Percentiles rank a stretch among this genome's conserved stretches.
Conservation (phyloP, 352 stramenopile genomes). For the Saprolegnia parasitica region DNA sequence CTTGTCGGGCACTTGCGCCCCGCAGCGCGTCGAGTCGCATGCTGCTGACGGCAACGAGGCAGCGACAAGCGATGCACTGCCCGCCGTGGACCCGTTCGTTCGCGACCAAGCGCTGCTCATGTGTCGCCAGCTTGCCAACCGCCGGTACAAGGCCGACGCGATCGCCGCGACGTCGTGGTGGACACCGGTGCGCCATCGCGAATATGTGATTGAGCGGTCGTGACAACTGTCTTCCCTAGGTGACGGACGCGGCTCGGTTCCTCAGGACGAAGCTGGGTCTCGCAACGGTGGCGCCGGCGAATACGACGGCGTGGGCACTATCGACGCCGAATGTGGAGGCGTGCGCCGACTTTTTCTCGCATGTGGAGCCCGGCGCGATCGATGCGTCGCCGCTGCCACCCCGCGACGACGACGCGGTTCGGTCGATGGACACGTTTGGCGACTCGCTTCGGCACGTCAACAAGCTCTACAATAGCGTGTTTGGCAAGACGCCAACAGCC, state of each 20-base stretch:
- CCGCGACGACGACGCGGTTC: slow-evolving; percentile 30
- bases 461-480: slow-evolving; percentile 85
- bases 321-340: slow-evolving; percentile 11
- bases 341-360: slow-evolving; percentile 17
- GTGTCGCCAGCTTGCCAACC: slow-evolving; percentile 14
- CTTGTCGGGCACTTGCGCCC: neutral
- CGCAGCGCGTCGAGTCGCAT: neutral
- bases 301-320: neutral
- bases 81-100: slow-evolving; percentile 5
- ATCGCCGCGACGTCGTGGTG: slow-evolving; percentile 12
- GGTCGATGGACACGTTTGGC: slow-evolving; percentile 88
- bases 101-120: slow-evolving; percentile 22
- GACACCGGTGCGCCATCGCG: neutral
- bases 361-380: neutral
- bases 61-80: neutral
- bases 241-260: neutral
- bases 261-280: neutral
- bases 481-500: slow-evolving; percentile 59
- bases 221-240: neutral
- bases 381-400: slow-evolving; percentile 18
- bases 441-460: slow-evolving; percentile 91
- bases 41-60: neutral
- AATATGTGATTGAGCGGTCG: neutral
- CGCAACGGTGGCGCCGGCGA: neutral
- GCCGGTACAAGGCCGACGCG: neutral